Evolutionary conservation across 805 yeast species (phyloP), one percentile per base, ranked within the genome.

Genomic region (Brettanomyces nanus): DNA sequence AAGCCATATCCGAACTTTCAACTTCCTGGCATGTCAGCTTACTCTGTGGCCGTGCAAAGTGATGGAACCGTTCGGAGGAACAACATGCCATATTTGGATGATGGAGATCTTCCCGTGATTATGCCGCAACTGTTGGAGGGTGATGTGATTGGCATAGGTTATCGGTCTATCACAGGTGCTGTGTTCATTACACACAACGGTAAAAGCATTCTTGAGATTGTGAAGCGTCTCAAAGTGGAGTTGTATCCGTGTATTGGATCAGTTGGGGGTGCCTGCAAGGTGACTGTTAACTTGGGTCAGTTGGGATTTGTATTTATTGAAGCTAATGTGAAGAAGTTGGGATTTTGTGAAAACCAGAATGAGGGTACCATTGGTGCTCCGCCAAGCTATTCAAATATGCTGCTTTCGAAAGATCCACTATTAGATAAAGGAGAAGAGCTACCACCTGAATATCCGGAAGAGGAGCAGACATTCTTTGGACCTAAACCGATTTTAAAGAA

Each of bases 241-340:
- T 49, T 74, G 42, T 71, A 63, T 38, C 80, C 80, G 3, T 74
- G 77, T 17, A 58, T 74, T 6, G 80, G 80, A 4, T 65, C 77
- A 35, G 65, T 62, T 38, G 65, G 59, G 54, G 59, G 71, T 57
- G 39, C 69, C 43, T 56, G 76, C 61, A 39, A 69, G 64, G 73
- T 72, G 52, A 43, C 73, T 56, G 63, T 76, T 62, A 46, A 95
- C 80, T 61, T 92, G 37, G 98, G 98, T 6, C 92, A 85, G 50
- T 65, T 77, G 39, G 97, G 96, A 3, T 87, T 77, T 62, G 95
- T 89, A 1, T 86, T 73, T 52, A 85, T 89, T 35, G 96, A 87
- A 53, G 96, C 87, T 2, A 86, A 87, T 54, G 79, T 74, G 13
- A 60, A 75, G 40, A 73, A 72, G 51, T 65, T 72, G 37, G 80